Percentiles rank a stretch among this genome's conserved stretches.
Conservation (phyloP, 2,329 filamentous ascomycete species). For the Teratosphaeria nubilosa region DNA sequence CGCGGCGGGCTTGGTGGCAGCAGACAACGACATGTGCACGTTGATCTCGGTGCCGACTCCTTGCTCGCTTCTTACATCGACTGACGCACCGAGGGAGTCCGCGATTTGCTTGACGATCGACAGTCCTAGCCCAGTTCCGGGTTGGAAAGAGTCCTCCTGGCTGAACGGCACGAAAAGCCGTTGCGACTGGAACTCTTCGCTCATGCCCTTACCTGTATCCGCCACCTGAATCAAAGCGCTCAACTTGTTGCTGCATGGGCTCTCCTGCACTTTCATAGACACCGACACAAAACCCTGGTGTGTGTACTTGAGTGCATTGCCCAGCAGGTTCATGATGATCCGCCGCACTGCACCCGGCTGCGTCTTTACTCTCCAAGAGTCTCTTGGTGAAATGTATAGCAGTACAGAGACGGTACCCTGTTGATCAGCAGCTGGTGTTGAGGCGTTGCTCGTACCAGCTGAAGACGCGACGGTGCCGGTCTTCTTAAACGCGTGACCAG, state of each 20-base stretch:
- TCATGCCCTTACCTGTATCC: constrained; percentile 57
- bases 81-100: constrained; percentile 48
- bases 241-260: constrained; percentile 6
- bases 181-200: constrained; percentile 49
- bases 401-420: constrained; percentile 29
- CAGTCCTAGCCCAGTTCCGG: constrained; percentile 54
- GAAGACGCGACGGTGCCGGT: constrained; percentile 6
- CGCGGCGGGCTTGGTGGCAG: not conserved
- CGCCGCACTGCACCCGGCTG: constrained; percentile 36
- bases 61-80: constrained; percentile 45
- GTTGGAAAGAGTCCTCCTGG: constrained; percentile 51
- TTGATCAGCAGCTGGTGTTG: not conserved
- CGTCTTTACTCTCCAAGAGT: constrained; percentile 34
- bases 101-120: constrained; percentile 53
- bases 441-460: not conserved
- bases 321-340: constrained; percentile 39
- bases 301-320: constrained; percentile 40
- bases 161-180: constrained; percentile 52
- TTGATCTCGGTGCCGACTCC: constrained; percentile 24
- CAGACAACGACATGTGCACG: constrained; percentile 5
- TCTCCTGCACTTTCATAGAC: constrained; percentile 22
- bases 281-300: constrained; percentile 31
- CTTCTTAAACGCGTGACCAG: constrained; percentile 37
- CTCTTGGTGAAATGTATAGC: constrained; percentile 32
- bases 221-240: constrained; percentile 30